A percentile compares a stretch with the other conserved stretches of the same genome.
These are phyloP conservation scores for Ophiostoma novo-ulmi DNA, from an alignment of 2,329 filamentous ascomycete species.

Conservation along the genomic window DNA sequence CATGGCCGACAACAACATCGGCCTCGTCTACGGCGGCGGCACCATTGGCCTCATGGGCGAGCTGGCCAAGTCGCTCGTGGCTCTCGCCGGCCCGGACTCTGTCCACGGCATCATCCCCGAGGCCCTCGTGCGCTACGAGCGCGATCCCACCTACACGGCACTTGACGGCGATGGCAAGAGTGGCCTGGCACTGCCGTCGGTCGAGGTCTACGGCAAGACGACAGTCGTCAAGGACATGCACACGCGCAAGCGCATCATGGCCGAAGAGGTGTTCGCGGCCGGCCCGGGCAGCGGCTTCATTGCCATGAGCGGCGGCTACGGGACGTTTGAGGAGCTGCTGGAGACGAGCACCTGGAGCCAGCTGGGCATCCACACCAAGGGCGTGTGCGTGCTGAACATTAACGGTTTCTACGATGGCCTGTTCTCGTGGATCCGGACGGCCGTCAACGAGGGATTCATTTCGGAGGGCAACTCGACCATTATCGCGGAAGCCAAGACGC, in stretches of 20 bases:
- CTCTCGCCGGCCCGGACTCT: slow-evolving; percentile 69
- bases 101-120: slow-evolving; percentile 94
- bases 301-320: slow-evolving; percentile 82
- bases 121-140: slow-evolving; percentile 75
- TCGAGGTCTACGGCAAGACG: slow-evolving; percentile 68
- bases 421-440: slow-evolving; percentile 71
- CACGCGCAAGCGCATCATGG: slow-evolving; percentile 91
- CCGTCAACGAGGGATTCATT: slow-evolving; percentile 74
- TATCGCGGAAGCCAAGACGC: slow-evolving; percentile 66
- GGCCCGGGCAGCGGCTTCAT: slow-evolving; percentile 85
- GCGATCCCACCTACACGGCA: slow-evolving; percentile 51
- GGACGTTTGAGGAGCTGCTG: slow-evolving; percentile 93
- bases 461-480: slow-evolving; percentile 65
- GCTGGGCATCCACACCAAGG: slow-evolving; percentile 78
- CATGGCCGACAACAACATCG: slow-evolving; percentile 72
- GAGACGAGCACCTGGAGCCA: slow-evolving; percentile 94
- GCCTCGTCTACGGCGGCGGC: slow-evolving; percentile 92
- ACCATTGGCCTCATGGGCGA: slow-evolving; percentile 96
- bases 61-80: slow-evolving; percentile 77
- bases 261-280: slow-evolving; percentile 73
- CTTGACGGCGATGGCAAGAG: not conserved
- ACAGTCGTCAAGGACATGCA: slow-evolving; percentile 96
- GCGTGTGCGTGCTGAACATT: slow-evolving; percentile 78
- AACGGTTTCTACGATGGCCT: slow-evolving; percentile 90
- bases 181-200: slow-evolving; percentile 54